A percentile compares a stretch with the other conserved stretches of the same genome.
These are phyloP conservation scores for Chrysoporthe puriensis DNA, from an alignment of 2,329 filamentous ascomycete species.

Conservation along the genomic window DNA sequence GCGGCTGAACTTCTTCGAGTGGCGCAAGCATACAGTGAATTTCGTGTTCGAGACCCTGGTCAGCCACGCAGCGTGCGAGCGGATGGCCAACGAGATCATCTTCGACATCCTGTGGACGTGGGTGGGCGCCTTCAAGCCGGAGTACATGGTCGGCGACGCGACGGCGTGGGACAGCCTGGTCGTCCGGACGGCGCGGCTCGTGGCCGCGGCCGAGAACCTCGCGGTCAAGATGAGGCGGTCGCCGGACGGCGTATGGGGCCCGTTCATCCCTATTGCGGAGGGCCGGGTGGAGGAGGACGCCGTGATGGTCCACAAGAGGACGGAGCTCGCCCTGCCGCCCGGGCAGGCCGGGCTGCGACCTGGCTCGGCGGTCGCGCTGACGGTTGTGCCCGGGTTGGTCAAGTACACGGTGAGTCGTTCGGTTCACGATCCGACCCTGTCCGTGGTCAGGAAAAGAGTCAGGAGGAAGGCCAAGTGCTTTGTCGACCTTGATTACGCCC, in stretches of 20 bases:
- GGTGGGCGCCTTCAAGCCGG: neutral
- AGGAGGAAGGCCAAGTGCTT: constrained; percentile 15
- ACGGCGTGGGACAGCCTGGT: constrained; percentile 5
- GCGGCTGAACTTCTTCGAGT: constrained; percentile 8
- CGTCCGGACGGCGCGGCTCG: neutral
- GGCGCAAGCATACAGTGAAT: constrained; percentile 17
- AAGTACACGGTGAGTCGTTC: constrained; percentile 2
- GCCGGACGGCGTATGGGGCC: constrained; percentile 13
- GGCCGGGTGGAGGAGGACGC: neutral
- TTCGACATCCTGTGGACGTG: constrained; percentile 13
- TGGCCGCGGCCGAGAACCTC: constrained; percentile 1
- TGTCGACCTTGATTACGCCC: neutral
- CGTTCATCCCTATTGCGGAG: constrained; percentile 8
- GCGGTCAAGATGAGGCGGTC: constrained; percentile 16
- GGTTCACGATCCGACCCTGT: neutral
- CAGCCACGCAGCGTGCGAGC: constrained; percentile 5
- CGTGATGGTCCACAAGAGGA: constrained; percentile 1
- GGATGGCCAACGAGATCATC: constrained; percentile 3
- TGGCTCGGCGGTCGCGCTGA: neutral
- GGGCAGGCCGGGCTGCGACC: neutral
- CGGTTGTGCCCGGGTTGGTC: constrained; percentile 12
- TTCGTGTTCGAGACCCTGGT: constrained; percentile 3
- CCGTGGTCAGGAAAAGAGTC: neutral
- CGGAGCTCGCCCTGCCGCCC: neutral
- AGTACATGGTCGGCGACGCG: neutral